Conservation (phyloP, 2,329 filamentous ascomycete species). For the Graphiopsis chlorocephala region DNA sequence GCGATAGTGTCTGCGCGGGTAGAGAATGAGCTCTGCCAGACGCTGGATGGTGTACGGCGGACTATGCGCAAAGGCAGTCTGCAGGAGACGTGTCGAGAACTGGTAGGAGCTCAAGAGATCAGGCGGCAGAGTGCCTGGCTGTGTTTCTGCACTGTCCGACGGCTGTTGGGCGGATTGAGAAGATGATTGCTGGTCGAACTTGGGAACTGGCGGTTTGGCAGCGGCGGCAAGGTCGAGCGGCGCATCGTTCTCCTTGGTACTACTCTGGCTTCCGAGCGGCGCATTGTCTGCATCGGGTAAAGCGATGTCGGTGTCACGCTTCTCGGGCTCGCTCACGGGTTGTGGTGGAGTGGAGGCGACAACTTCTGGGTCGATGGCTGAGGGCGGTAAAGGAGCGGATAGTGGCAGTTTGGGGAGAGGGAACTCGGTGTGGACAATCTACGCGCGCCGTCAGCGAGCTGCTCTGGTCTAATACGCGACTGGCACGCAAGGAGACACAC, state of each 20-base stretch:
- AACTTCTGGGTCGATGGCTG: slow-evolving; percentile 33
- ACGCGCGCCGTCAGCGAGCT: slow-evolving; percentile 1
- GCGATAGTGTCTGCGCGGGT: slow-evolving; percentile 75
- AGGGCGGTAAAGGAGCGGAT: slow-evolving; percentile 42
- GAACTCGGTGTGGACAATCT: slow-evolving; percentile 77
- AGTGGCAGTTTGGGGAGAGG: slow-evolving; percentile 62
- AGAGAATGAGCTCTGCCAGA: slow-evolving; percentile 78
- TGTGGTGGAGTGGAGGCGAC: slow-evolving; percentile 31
- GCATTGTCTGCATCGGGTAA: slow-evolving; percentile 23
- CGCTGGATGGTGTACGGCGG: slow-evolving; percentile 94
- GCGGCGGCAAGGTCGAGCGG: slow-evolving; percentile 42
- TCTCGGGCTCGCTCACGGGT: slow-evolving; percentile 33
- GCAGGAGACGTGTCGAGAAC: slow-evolving; percentile 29
- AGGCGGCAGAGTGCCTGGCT: slow-evolving; percentile 56
- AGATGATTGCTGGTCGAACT: slow-evolving; percentile 36
- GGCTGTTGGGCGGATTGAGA: slow-evolving; percentile 37
- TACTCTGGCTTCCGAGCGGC: slow-evolving; percentile 47
- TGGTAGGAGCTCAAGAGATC: slow-evolving; percentile 58
- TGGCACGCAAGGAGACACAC: slow-evolving; percentile 38
- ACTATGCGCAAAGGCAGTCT: slow-evolving; percentile 62
- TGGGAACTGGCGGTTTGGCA: slow-evolving; percentile 39
- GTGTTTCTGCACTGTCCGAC: slow-evolving; percentile 37
- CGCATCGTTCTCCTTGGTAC: slow-evolving; percentile 66
- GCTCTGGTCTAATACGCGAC: not conserved
- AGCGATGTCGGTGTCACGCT: slow-evolving; percentile 19